Evolutionary conservation across 225 moss, liverwort and hornwort species (phyloP), one percentile per base, ranked within the genome.

Genomic region (Bryum argenteum): DNA sequence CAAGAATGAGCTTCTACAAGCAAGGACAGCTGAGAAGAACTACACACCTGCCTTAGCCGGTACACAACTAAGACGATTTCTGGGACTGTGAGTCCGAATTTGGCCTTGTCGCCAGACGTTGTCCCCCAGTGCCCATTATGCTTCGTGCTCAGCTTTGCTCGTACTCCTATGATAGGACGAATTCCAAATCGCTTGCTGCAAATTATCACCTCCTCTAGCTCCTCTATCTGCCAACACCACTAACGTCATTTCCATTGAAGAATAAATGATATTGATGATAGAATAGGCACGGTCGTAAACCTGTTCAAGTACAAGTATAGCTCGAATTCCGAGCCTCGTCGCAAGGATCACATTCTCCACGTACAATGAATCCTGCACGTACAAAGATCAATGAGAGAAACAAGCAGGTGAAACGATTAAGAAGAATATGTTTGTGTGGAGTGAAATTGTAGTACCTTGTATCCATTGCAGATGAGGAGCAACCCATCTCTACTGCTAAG

Each of bases 391-490:
- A 26, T 33, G 33, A 33, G 33, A 33, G 7, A n/a, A 33, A 44
- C 20, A 66, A 82, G 69, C 79, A 76, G 77, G 61, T 76, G 47
- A 63, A 47, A 60, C 28, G 53, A 57, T 55, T 64, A 39, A 24
- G 26, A n/a, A 68, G 58, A 21, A n/a, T n/a, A n/a, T n/a, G 3
- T 26, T 63, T 39, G 63, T 59, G 63, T 74, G 75, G 56, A 56
- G 53, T 62, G 62, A 62, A 21, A 62, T 57, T 66, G 83, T 91
- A 89, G n/a, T n/a, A n/a, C 93, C 93, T 94, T 94, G 75, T 90
- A 92, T 82, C 94, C 91, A 72, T 94, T 94, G 90, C 91, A 94
- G 82, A 91, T 89, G 50, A 94, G 94, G 20, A 94, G 78, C 54
- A 88, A 82, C 18, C 75, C 80, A 42, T 73, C 82, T 87, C 70